Conservation (phyloP, 2,329 filamentous ascomycete genomes). For the Lasiodiplodia theobromae region DNA sequence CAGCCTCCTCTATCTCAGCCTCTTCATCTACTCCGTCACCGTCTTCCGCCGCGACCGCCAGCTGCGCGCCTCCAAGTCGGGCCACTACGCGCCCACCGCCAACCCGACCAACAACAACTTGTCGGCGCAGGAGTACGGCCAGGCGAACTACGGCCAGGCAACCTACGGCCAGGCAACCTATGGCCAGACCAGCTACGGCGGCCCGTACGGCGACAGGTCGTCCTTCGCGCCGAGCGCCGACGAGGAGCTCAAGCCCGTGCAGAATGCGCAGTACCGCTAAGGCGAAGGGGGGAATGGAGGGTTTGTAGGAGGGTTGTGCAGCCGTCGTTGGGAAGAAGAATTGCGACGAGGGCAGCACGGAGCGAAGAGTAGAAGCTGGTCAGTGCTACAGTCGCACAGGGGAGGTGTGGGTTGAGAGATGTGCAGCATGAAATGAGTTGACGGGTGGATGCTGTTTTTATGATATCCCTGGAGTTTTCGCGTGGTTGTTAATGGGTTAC, state of each 20-base stretch:
- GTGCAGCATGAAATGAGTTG: neutral
- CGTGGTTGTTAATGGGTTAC: neutral
- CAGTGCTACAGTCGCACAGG: too few species aligned
- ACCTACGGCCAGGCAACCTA: neutral
- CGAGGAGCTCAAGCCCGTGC: neutral
- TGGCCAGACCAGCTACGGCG: slow-evolving; percentile 3
- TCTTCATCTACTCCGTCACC: slow-evolving; percentile 24
- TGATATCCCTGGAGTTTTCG: neutral
- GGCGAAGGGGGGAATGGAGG: neutral
- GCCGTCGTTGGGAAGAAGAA: too few species aligned
- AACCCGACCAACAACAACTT: slow-evolving; percentile 10
- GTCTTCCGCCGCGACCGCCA: slow-evolving; percentile 17
- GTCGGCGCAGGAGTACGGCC: slow-evolving; percentile 13
- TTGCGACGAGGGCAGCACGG: neutral
- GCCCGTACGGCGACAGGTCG: neutral
- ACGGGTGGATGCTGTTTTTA: neutral
- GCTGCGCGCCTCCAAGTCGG: neutral
- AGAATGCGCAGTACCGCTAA: neutral
- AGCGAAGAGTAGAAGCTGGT: too few species aligned
- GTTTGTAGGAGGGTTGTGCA: neutral
- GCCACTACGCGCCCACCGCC: slow-evolving; percentile 5
- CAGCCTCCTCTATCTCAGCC: slow-evolving; percentile 25
- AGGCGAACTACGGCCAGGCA: neutral
- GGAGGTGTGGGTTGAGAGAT: neutral
- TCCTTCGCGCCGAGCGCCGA: neutral